A percentile compares a stretch with the other conserved stretches of the same genome.
Conservation (phyloP, 1,139 yeast species). For the Keqinozyma sinolaborantium region DNA sequence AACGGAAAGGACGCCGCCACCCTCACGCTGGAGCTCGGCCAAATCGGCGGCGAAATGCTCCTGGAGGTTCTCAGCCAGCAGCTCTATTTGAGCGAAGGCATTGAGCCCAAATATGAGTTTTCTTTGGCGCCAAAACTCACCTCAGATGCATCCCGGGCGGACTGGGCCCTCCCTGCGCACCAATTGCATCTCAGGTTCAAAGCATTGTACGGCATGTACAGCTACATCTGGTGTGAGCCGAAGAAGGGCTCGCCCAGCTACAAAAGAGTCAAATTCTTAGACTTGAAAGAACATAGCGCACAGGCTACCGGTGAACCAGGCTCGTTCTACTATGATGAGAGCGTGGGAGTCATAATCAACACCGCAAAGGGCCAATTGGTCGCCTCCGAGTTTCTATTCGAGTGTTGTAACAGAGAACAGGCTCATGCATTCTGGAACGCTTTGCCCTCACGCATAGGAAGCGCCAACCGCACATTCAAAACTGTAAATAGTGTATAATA, state of each 20-base stretch:
- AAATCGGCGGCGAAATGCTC: conserved; percentile 59
- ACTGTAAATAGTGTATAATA: no score
- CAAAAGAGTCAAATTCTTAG: conserved; percentile 49
- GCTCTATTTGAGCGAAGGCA: conserved; percentile 20
- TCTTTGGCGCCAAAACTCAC: conserved; percentile 59
- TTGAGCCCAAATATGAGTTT: conserved; percentile 24
- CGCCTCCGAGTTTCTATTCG: conserved; percentile 43
- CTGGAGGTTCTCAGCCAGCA: conserved; percentile 36
- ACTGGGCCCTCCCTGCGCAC: conserved; percentile 41
- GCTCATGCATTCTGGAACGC: conserved; percentile 38
- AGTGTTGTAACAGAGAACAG: conserved; percentile 47
- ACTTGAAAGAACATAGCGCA: conserved; percentile 14
- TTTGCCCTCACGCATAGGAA: conserved; percentile 45
- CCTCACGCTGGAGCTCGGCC: conserved; percentile 49
- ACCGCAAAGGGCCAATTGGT: conserved; percentile 42
- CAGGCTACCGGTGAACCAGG: conserved; percentile 29
- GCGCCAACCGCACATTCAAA: conserved; percentile 5
- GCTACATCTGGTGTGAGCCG: conserved; percentile 37
- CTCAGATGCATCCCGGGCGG: conserved; percentile 35
- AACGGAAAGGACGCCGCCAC: conserved; percentile 8
- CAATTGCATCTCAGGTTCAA: conserved; percentile 23
- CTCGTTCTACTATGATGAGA: conserved; percentile 27
- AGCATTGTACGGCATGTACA: conserved; percentile 46
- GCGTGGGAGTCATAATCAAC: conserved; percentile 29
- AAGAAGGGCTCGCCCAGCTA: conserved; percentile 20